Evolutionary conservation across 352 stramenopile species (phyloP).

Genomic region (Globisporangium emineosum): DNA sequence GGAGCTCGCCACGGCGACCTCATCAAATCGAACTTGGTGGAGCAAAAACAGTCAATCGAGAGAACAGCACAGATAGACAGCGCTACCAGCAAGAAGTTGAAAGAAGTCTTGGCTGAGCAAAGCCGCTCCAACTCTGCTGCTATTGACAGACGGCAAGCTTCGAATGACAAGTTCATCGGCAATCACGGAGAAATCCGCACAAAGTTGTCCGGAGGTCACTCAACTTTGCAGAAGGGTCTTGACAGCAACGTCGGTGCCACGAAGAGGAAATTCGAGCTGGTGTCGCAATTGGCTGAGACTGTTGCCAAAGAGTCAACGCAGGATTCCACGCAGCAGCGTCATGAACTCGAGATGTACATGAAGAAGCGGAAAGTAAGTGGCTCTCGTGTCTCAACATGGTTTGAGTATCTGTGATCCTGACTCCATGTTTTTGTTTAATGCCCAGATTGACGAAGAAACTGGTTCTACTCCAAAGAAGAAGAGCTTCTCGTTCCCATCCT

Average conservation of each 20-base stretch:
- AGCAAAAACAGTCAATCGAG: slow-evolving; percentile 17
- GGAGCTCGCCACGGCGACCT: slow-evolving; percentile 24
- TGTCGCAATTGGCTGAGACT: slow-evolving; percentile 21
- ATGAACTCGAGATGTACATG: slow-evolving; percentile 40
- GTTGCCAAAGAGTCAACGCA: slow-evolving; percentile 27
- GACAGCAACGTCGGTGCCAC: slow-evolving; percentile 26
- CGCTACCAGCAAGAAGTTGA: slow-evolving; percentile 13
- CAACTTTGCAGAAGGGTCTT: slow-evolving; percentile 28
- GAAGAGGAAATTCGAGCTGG: slow-evolving; percentile 29
- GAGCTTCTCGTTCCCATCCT: slow-evolving; percentile 33
- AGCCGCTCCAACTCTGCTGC: slow-evolving; percentile 14
- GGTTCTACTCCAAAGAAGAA: slow-evolving; percentile 47
- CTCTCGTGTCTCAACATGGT: background rate
- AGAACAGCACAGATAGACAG: background rate
- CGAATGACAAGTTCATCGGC: slow-evolving; percentile 25
- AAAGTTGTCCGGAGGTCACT: slow-evolving; percentile 23
- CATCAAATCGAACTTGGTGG: slow-evolving; percentile 21
- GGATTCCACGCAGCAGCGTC: slow-evolving; percentile 28
- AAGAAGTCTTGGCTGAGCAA: slow-evolving; percentile 28
- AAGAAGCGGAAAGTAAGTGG: slow-evolving; percentile 48
- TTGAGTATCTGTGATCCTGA: background rate
- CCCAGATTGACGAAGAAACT: slow-evolving; percentile 34
- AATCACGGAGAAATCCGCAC: slow-evolving; percentile 28
- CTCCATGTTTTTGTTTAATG: background rate
- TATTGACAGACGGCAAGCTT: slow-evolving; percentile 19